These are phyloP conservation scores for Xylaria arbuscula DNA, from an alignment of 2,329 filamentous ascomycete genomes.

Conservation along the genomic window DNA sequence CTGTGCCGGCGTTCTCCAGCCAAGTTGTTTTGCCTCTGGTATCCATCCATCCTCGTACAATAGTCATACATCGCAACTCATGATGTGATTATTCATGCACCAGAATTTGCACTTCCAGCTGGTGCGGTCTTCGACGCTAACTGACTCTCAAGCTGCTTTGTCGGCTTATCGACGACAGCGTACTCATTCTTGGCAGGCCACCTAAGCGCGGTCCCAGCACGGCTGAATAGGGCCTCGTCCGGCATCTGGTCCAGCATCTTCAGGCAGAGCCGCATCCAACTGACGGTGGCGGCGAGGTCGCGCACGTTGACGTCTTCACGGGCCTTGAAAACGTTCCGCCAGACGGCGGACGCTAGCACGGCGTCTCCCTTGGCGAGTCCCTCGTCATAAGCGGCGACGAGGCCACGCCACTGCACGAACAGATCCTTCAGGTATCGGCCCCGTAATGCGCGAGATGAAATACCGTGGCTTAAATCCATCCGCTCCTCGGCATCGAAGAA, in stretches of 20 bases:
- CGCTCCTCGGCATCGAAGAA: conserved; percentile 88
- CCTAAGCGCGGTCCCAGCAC: conserved; percentile 56
- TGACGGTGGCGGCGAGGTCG: conserved; percentile 64
- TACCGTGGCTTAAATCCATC: conserved; percentile 83
- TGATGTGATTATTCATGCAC: background rate
- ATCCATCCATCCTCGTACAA: conserved; percentile 10
- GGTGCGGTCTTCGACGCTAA: conserved; percentile 30
- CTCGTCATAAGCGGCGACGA: conserved; percentile 86
- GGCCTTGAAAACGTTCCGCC: conserved; percentile 92
- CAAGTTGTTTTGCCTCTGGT: background rate
- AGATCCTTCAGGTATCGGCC: conserved; percentile 84
- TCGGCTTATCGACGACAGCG: conserved; percentile 55
- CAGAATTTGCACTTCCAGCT: background rate
- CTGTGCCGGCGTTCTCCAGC: conserved; percentile 11
- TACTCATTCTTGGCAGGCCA: conserved; percentile 55
- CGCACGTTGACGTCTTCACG: conserved; percentile 62
- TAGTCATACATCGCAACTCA: conserved; percentile 22
- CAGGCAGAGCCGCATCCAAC: conserved; percentile 65
- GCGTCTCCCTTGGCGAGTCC: conserved; percentile 81
- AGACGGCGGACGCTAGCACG: conserved; percentile 82
- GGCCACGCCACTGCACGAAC: conserved; percentile 91
- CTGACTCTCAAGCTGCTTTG: conserved; percentile 54
- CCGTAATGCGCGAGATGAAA: conserved; percentile 67
- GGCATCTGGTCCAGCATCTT: conserved; percentile 61
- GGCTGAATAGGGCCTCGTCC: conserved; percentile 55